Evolutionary conservation across 805 yeast species (phyloP), one percentile per base, ranked within the genome.

Genomic region (Ogataea pignaliae): DNA sequence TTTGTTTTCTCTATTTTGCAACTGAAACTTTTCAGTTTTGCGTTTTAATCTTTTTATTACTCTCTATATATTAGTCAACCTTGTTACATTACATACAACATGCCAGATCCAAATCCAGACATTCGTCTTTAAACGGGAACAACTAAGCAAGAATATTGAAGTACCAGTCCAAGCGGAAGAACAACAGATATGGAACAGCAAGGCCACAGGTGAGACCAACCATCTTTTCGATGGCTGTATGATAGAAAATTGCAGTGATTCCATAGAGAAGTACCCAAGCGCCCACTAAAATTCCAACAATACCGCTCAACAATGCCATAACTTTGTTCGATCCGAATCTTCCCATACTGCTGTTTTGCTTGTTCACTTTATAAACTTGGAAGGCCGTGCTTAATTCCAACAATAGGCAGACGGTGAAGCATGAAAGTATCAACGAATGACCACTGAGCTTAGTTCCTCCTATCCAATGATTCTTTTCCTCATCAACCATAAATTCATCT

Each of bases 221-320:
- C 9, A 72, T 43, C 45, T 75, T 73, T 51, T 77, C 82, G 2
- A 59, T 40, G 7, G 69, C 38, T 4, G 79, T 72, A 51, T 77
- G 82, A 56, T 72, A 77, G 52, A 75, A 76, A 16, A 75, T 49
- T 32, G 73, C 63, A 6, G 82, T 77, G 21, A 75, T 60, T 7
- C 63, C 42, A 47, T 64, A 72, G 58, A 73, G 61, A 3, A 60
- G 44, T 46, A 60, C 54, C 79, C 79, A 75, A 12, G 61, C 43
- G 2, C 41, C 26, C 9, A 66, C 39, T 31, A 66, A 48, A 8
- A 40, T 14, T 3, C 29, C 18, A 7, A 40, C 16, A 11, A 41
- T 10, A 2, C 34, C 13, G 9, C 41, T 18, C 3, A 44, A 3
- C 1, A 29, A 9, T 5, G 28, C 14, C 33, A 42, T 29, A 3